Percentiles rank a stretch among this genome's conserved stretches.
These are phyloP conservation scores for Linderniella brevidens DNA, from an alignment of 257 asterid species.

Conservation along the genomic window DNA sequence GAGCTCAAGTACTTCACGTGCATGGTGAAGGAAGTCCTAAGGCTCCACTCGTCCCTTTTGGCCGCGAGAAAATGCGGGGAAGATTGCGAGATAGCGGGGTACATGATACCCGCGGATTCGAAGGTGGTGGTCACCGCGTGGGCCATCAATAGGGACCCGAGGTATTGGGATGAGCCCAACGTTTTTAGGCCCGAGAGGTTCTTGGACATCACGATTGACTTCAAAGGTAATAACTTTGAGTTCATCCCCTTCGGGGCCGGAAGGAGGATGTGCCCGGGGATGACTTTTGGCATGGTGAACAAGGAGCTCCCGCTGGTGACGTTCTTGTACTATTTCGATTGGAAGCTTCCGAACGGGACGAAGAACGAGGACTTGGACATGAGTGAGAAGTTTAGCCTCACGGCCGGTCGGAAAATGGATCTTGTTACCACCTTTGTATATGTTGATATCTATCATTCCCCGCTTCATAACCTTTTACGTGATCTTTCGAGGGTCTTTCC, in stretches of 20 bases:
- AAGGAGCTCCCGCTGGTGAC: constrained; percentile 15
- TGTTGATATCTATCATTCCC: too few relatives aligned
- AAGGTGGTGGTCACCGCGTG: constrained; percentile 15
- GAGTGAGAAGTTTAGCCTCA: too few relatives aligned
- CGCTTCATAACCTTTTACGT: too few relatives aligned
- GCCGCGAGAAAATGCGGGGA: constrained; percentile 21
- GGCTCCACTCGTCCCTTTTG: constrained; percentile 23
- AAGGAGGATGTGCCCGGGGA: constrained; percentile 25
- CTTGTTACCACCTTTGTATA: too few relatives aligned
- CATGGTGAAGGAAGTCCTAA: constrained; percentile 22
- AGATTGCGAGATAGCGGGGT: constrained; percentile 15
- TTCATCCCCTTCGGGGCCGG: constrained; percentile 26
- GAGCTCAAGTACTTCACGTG: constrained; percentile 16
- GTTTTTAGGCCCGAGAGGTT: constrained; percentile 28
- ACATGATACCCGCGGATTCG: constrained; percentile 16
- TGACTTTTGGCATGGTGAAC: constrained; percentile 15
- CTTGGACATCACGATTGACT: constrained; percentile 13
- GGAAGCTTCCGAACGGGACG: constrained; percentile 18
- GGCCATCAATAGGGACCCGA: constrained; percentile 21
- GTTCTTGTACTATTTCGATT: constrained; percentile 15
- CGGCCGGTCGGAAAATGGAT: too few relatives aligned
- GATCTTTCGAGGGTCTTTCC: too few relatives aligned
- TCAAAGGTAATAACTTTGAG: constrained; percentile 19
- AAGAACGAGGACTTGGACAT: too few relatives aligned
- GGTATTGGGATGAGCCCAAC: constrained; percentile 20